Base-by-base conservation (phyloP, 139 green algal genomes). In the Picochlorum sp. region DNA sequence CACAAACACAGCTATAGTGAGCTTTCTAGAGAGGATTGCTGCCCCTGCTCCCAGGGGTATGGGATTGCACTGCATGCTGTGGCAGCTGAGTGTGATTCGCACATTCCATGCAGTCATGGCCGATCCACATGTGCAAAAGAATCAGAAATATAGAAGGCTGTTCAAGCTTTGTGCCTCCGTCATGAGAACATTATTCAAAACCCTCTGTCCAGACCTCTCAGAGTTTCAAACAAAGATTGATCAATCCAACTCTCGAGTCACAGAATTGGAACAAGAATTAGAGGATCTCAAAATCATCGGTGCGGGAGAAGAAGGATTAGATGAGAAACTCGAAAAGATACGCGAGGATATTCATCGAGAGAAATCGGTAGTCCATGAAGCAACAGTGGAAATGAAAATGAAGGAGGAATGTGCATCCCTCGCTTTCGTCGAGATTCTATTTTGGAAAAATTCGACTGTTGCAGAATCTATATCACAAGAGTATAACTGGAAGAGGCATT, bases 11-110 rank as follows among this genome's bases (percentile, higher is more conserved):
- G 78, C 77, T 16, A 51, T 90, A 5, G 34, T 72, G 2, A 57
- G 45, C 44, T 82, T 90, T 41, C 66, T 94, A 63, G 65, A 67
- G 26, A 77, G 86, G 62, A 76, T 94, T 9, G 69, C 70, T 0
- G 24, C 57, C 16, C 77, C 80, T 6, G 34, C 78, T 15, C 13
- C 20, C n/a, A 52, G 57, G 0, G 58, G 76, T 20, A 61, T 88
- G n/a, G 73, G 86, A 62, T 61, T 91, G 67, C 81, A 90, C 75
- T 78, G 84, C 18, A 82, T 94, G 83, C 81, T 94, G 45, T 94
- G 57, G 67, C 83, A 92, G 84, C 60, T 93, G 49, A 87, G 79
- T 7, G 73, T 90, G 37, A 73, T 93, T 62, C 81, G 85, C 8
- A 61, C 88, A 34, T 88, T 91, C 61, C 74, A 92, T 61, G 32